Evolutionary conservation across 192 early-diverging fungal genomes (phyloP), one percentile per base, ranked within the genome.

Genomic region (Powellomyces hirtus): DNA sequence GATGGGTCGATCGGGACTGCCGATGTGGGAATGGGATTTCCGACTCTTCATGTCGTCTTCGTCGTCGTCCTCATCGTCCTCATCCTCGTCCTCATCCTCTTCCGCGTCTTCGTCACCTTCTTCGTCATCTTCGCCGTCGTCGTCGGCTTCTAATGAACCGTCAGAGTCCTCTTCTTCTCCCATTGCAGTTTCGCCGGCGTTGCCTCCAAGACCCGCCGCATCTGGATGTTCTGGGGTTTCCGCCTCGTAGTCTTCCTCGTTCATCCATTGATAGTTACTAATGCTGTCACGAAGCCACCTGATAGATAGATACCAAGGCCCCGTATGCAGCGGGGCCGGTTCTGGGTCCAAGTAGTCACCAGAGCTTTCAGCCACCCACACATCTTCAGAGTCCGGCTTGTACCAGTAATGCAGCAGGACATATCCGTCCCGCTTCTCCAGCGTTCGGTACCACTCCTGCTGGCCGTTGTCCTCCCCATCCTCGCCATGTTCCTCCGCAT

Each of bases 181-280:
- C 24, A 38, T 71, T 14, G 61, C 30, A 18, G 33, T 14, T 59
- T n/a, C n/a, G n/a, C n/a, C n/a, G n/a, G n/a, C n/a, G n/a, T n/a
- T n/a, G n/a, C n/a, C n/a, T n/a, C n/a, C n/a, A n/a, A n/a, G n/a
- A n/a, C n/a, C n/a, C n/a, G n/a, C n/a, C n/a, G n/a, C n/a, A n/a
- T n/a, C n/a, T n/a, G n/a, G n/a, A n/a, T n/a, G n/a, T 59, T 73
- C 72, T 56, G 46, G 69, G 38, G 37, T 26, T 37, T 65, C 44
- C 51, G 37, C 60, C 70, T 92, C 91, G 64, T 93, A 95, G 64
- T 95, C 93, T 71, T 93, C 91, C 67, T 91, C 91, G 62, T 91
- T 92, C 82, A 90, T 88, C 88, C 90, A 89, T 70, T 95, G 91
- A 75, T 89, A 88, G 63, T 85, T 91, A 24, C 75, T 74, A 31